phyloP scores from a whole-genome alignment of 352 stramenopile species.

The Pythium folliculosum region DNA sequence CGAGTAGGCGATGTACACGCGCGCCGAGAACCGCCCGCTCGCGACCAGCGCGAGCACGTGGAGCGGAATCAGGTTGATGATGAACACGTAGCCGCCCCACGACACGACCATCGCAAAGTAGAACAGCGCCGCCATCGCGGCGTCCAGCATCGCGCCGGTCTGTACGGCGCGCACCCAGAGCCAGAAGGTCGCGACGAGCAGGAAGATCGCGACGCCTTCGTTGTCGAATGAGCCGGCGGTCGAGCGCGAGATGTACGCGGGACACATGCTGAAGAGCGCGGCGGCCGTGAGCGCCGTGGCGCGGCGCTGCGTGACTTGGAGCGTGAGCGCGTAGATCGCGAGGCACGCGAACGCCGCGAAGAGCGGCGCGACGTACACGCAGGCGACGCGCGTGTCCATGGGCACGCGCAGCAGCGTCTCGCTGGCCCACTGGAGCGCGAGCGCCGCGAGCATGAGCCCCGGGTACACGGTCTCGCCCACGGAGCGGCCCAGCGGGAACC shows the following conservation, averaged over 20 bases:
- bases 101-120: conserved; percentile 98
- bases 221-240: conserved; percentile 99
- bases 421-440: conserved; percentile 76
- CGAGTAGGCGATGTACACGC: conserved; percentile 97
- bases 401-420: conserved; percentile 55
- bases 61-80: conserved; percentile 98
- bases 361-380: conserved; percentile 88
- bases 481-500: conserved; percentile 92
- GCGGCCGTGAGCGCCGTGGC: conserved; percentile 87
- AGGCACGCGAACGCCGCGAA: conserved; percentile 87
- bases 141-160: conserved; percentile 77
- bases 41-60: conserved; percentile 93
- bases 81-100: conserved; percentile 99
- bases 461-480: conserved; percentile 94
- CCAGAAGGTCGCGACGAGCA: conserved; percentile 97
- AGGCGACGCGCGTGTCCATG: conserved; percentile 85
- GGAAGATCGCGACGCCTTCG: conserved; percentile 97
- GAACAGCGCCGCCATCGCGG: conserved; percentile 61
- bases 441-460: conserved; percentile 88
- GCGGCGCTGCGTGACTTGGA: conserved; percentile 63
- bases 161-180: conserved; percentile 91
- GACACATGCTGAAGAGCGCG: conserved; percentile 94
- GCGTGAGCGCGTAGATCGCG: conserved; percentile 88
- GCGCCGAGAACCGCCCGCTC: conserved; percentile 88
- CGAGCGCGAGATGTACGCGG: conserved; percentile 97